These are phyloP conservation scores for Nidularia sp. DNA, from an alignment of 768 basidiomycete species.

Conservation along the genomic window DNA sequence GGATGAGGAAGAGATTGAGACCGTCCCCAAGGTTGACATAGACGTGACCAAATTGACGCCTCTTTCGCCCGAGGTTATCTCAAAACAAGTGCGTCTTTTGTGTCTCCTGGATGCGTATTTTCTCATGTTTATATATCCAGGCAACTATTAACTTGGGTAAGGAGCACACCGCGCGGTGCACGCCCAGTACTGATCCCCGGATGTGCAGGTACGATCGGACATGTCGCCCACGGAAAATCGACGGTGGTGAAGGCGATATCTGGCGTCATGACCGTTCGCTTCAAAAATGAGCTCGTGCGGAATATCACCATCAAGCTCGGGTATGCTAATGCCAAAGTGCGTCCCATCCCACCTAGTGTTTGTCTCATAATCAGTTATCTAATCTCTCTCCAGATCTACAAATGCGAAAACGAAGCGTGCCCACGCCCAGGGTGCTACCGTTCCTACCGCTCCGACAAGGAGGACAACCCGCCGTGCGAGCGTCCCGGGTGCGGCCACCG, in stretches of 20 bases:
- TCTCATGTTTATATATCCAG: conserved; percentile 29
- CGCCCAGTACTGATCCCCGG: conserved; percentile 6
- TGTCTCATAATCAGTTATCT: conserved; percentile 6
- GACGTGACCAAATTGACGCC: conserved; percentile 83
- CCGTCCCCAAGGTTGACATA: conserved; percentile 65
- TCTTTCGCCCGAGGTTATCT: conserved; percentile 85
- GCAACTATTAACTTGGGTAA: conserved; percentile 93
- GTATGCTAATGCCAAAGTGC: conserved; percentile 97
- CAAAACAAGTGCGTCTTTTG: conserved; percentile 68
- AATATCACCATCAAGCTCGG: conserved; percentile 99
- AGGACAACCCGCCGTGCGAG: conserved; percentile 91
- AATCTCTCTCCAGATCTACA: conserved; percentile 73
- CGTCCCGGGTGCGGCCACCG: conserved; percentile 85
- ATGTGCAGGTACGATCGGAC: conserved; percentile 85
- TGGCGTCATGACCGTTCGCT: conserved; percentile 95
- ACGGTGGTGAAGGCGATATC: conserved; percentile 99
- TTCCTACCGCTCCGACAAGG: conserved; percentile 92
- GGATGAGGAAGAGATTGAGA: conserved; percentile 49
- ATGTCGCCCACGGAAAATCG: conserved; percentile 97
- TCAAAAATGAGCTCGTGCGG: conserved; percentile 98
- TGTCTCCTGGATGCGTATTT: not conserved
- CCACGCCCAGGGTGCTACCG: conserved; percentile 92
- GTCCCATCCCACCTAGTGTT: conserved; percentile 15
- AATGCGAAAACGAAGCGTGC: conserved; percentile 92
- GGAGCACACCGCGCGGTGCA: conserved; percentile 2